A percentile compares a stretch with the other conserved stretches of the same genome.
phyloP scores from a whole-genome alignment of 2,329 filamentous ascomycete species.

The Verticillium nonalfalfae region DNA sequence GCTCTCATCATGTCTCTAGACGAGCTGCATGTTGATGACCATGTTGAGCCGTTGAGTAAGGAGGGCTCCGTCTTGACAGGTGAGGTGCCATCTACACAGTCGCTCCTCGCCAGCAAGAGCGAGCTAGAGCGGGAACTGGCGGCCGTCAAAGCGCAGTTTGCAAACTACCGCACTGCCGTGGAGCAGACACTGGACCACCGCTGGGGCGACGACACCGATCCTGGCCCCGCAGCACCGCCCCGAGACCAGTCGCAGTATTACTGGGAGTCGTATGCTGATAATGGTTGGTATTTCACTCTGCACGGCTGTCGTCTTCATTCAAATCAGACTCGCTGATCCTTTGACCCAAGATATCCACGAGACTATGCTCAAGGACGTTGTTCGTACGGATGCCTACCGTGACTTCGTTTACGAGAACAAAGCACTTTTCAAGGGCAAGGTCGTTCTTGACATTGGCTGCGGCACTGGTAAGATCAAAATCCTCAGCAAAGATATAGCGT shows the following conservation, averaged over 20 bases:
- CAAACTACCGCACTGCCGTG: conserved; percentile 58
- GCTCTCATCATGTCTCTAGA: conserved; percentile 83
- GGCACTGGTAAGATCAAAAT: conserved; percentile 47
- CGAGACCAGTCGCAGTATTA: conserved; percentile 39
- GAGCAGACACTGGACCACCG: conserved; percentile 61
- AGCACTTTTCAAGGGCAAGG: conserved; percentile 76
- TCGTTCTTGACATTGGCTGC: conserved; percentile 86
- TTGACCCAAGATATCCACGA: conserved; percentile 73
- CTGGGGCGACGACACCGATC: conserved; percentile 50
- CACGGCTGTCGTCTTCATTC: background rate
- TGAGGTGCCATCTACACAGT: conserved; percentile 20
- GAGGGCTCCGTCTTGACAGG: conserved; percentile 2
- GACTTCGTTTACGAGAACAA: conserved; percentile 95
- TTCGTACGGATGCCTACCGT: conserved; percentile 86
- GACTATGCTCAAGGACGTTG: conserved; percentile 86
- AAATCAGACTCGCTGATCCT: conserved; percentile 1
- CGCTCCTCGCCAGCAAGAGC: conserved; percentile 40
- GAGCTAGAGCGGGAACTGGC: conserved; percentile 57
- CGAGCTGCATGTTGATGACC: conserved; percentile 54
- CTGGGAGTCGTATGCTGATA: conserved; percentile 56
- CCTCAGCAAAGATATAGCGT: background rate
- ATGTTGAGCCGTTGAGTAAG: conserved; percentile 12
- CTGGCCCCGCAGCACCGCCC: conserved; percentile 12
- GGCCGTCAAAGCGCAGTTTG: conserved; percentile 53
- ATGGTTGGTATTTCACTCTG: conserved; percentile 36